Conservation (phyloP, 257 asterid genomes). For the Euphrasia confusa region DNA sequence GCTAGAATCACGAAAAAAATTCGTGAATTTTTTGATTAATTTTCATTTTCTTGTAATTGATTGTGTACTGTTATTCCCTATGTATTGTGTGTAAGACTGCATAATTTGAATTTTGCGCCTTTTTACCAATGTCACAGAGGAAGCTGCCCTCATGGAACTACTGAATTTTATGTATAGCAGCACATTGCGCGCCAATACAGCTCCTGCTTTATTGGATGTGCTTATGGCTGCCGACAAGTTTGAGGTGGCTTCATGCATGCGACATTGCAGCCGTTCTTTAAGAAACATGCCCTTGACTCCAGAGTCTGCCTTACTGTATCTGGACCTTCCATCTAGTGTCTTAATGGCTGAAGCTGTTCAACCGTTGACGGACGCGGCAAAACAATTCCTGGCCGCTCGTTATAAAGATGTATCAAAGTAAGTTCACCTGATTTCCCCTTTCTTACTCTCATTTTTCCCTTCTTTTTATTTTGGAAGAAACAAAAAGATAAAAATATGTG, state of each 20-base stretch:
- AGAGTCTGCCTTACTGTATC: slow-evolving; percentile 79
- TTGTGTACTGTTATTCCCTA: not conserved
- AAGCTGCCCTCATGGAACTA: slow-evolving; percentile 95
- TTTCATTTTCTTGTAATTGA: not conserved
- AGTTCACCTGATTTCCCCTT: slow-evolving; percentile 22
- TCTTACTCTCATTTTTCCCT: not conserved
- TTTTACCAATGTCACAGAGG: slow-evolving; percentile 61
- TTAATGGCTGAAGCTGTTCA: slow-evolving; percentile 93
- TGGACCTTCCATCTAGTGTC: slow-evolving; percentile 85
- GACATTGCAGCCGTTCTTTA: slow-evolving; percentile 76
- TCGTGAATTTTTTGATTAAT: not conserved
- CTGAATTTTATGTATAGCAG: slow-evolving; percentile 90
- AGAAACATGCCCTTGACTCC: slow-evolving; percentile 85
- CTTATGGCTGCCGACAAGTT: slow-evolving; percentile 99
- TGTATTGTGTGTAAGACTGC: slow-evolving; percentile 9
- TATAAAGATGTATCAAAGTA: slow-evolving; percentile 81
- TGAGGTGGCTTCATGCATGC: slow-evolving; percentile 97
- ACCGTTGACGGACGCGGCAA: slow-evolving; percentile 92
- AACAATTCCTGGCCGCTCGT: slow-evolving; percentile 66
- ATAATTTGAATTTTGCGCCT: slow-evolving; percentile 2
- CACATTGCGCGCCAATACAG: slow-evolving; percentile 54
- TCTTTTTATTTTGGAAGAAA: not conserved
- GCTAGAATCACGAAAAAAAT: not conserved
- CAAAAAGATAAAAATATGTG: not conserved
- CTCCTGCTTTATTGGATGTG: slow-evolving; percentile 78